Percentiles rank a stretch among this genome's conserved stretches.
Evolutionary conservation across 805 yeast genomes (phyloP).

Genomic region (Wickerhamiella kurtzmanii): DNA sequence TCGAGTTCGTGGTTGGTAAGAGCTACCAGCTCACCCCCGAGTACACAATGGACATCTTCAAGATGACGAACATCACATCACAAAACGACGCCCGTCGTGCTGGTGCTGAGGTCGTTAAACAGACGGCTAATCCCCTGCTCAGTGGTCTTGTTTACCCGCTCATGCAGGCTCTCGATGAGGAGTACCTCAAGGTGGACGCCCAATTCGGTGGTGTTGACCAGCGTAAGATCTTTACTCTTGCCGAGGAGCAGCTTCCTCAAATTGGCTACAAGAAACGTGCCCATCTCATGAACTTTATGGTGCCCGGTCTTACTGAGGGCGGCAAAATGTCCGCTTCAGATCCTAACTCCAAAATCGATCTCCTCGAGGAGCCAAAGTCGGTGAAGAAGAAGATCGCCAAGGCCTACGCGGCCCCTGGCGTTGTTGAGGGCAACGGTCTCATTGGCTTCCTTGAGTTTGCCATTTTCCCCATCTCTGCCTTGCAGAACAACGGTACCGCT

Average conservation of each 20-base stretch:
- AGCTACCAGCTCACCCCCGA: conserved; percentile 70
- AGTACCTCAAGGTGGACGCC: conserved; percentile 73
- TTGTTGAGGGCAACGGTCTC: conserved; percentile 79
- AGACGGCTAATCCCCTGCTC: conserved; percentile 84
- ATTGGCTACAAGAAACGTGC: conserved; percentile 95
- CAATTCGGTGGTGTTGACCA: conserved; percentile 99
- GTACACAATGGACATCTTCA: conserved; percentile 82
- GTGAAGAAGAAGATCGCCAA: conserved; percentile 82
- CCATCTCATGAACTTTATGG: conserved; percentile 97
- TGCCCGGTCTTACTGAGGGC: conserved; percentile 92
- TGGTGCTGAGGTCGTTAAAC: conserved; percentile 98
- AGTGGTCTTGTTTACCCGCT: conserved; percentile 92
- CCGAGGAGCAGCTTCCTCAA: conserved; percentile 81
- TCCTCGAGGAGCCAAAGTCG: conserved; percentile 74
- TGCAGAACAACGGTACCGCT: conserved; percentile 41
- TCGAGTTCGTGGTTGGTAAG: conserved; percentile 74
- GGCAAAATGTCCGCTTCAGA: conserved; percentile 98
- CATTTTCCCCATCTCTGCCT: conserved; percentile 70
- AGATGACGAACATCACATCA: conserved; percentile 67
- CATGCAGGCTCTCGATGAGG: conserved; percentile 97
- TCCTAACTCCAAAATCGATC: conserved; percentile 92
- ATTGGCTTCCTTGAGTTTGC: conserved; percentile 76
- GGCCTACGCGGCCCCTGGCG: conserved; percentile 95
- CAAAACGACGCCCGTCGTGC: conserved; percentile 97
- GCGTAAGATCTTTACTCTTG: conserved; percentile 91